Evolutionary conservation across 2,329 filamentous ascomycete species (phyloP), one percentile per base, ranked within the genome.

Genomic region (Aspergillus sp.): DNA sequence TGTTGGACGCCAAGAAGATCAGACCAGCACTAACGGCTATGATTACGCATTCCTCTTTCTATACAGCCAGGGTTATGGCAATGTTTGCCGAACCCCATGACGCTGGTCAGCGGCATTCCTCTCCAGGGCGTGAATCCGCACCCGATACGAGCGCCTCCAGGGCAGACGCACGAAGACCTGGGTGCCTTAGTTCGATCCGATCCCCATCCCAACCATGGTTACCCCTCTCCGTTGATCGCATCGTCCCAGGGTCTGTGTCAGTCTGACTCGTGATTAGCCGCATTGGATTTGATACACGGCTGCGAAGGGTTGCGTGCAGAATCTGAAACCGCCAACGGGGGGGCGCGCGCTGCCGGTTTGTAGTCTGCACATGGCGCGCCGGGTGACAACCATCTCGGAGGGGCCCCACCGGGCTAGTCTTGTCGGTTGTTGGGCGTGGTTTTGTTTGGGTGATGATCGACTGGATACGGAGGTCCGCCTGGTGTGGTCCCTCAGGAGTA

Each of bases 11-110:
- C 54, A 60, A 55, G 58, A 35, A 20, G n/a, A 19, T 20, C 43
- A 22, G 43, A 38, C 45, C n/a, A 42, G 47, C 58, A 54, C 57
- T 58, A 60, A 48, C 9, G 33, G 20, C 13, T 20, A 43, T 36
- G 48, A 57, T 55, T 55, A 53, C 53, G 49, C 52, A 56, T 52
- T 43, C 51, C 45, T 40, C 22, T 22, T 22, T 22, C 22, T 22
- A 22, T 22, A 22, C 22, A 22, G 22, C 22, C 5, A 22, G 22
- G 22, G 7, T 22, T 22, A 4, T 22, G 22, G 22, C 22, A 4
- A 22, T 22, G 22, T 6, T 22, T 22, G 22, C 22, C 22, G 22
- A 22, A 22, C 22, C 22, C 22, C 22, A 22, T 22, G 22, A 22
- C 22, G 22, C 5, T 7, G 7, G 22, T 22, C 22, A 22, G 1